A percentile compares a stretch with the other conserved stretches of the same genome.
Conservation (phyloP, 805 yeast species). For the Sugiyamaella qingdaonensis region DNA sequence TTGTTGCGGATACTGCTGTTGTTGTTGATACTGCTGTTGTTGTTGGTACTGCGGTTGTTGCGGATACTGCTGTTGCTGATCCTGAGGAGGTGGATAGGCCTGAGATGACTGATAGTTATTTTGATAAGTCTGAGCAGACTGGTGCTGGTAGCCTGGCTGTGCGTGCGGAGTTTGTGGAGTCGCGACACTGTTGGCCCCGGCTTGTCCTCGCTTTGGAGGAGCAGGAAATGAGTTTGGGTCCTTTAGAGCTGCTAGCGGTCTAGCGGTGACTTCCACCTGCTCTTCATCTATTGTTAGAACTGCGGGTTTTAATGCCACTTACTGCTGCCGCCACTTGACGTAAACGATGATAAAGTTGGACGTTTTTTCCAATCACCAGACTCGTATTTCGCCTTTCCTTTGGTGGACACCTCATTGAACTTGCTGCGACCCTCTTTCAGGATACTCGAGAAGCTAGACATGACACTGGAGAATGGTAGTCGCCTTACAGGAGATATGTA, state of each 20-base stretch:
- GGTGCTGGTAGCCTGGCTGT: constrained; percentile 2
- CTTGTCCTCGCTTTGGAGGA: constrained; percentile 42
- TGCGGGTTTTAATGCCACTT: background rate
- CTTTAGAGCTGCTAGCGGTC: constrained; percentile 31
- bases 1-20: constrained; percentile 10
- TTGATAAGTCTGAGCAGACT: background rate
- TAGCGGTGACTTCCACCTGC: constrained; percentile 15
- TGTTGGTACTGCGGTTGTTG: too few species aligned
- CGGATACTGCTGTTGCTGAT: background rate
- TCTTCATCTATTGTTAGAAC: constrained; percentile 4
- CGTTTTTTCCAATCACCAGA: constrained; percentile 16
- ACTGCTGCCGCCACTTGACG: background rate
- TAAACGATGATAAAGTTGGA: background rate
- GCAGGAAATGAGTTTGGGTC: constrained; percentile 40
- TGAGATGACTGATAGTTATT: background rate
- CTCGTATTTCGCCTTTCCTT: constrained; percentile 15
- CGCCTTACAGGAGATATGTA: too few species aligned
- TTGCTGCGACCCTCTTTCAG: constrained; percentile 17
- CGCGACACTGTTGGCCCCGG: constrained; percentile 25
- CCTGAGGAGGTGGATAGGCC: constrained; percentile 1
- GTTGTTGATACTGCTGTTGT: too few species aligned
- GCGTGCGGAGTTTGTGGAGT: background rate
- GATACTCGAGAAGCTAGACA: constrained; percentile 7
- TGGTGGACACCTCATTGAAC: constrained; percentile 18
- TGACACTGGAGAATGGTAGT: background rate